Evolutionary conservation across 257 asterid genomes (phyloP), one percentile per base, ranked within the genome.

Genomic region (Plantago ovata): DNA sequence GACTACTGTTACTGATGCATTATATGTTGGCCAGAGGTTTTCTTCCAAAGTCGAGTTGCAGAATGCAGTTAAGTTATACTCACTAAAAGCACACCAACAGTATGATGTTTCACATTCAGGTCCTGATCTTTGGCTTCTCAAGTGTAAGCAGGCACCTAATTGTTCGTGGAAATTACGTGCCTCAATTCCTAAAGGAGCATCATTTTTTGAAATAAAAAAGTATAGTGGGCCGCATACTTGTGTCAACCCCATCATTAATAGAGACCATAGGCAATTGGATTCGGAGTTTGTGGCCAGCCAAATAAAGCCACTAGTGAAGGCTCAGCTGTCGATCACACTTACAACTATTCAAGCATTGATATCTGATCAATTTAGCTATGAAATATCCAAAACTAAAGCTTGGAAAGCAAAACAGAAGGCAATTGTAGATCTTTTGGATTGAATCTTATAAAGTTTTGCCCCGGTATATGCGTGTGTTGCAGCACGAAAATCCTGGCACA

Each of bases 351-450:
- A 42, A 13, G 41, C 53, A 20, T 10, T 42, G 3, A 42, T 11
- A 10, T 22, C 32, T 13, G 24, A 43, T 3, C 42, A 41, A 20
- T 58, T 43, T 13, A 19, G 22, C 7, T 58, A 13, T 42, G 41
- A 42, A 7, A 42, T 58, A 13, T 43, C 52, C 3, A 58, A 58
- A 16, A 23, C 13, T 2, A 58, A 58, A 22, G 41, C 63, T 11
- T 58, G 63, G 63, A 38, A 22, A 20, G 52, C 63, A 41, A 58
- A 58, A 22, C 63, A 58, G 23, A 41, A 41, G n/a, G 41, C 53
- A 5, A 41, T 58, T 1, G n/a, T 43, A 13, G 63, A 23, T 40
- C 63, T 42, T 42, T 58, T 58, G 21, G 63, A 10, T 56, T 14
- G 38, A 39, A 56, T 56, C 50, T 56, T 56, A 19, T n/a, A 56